phyloP scores from a whole-genome alignment of 2,329 filamentous ascomycete genomes.

The Ophiocordyceps robertsii region DNA sequence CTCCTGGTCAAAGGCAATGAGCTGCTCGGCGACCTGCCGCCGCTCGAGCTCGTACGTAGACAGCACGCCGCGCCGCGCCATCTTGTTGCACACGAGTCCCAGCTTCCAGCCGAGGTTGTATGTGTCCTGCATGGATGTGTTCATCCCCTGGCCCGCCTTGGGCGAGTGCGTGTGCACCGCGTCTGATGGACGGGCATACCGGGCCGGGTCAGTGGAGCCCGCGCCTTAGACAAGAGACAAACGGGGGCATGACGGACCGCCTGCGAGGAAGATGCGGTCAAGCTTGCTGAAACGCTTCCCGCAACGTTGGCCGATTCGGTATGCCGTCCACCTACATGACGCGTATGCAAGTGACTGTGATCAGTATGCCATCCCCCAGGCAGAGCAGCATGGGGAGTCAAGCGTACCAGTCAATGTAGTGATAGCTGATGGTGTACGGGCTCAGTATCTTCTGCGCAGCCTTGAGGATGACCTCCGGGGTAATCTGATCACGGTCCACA shows the following conservation, averaged over 20 bases:
- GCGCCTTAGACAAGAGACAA: neutral
- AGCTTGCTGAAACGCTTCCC: constrained; percentile 40
- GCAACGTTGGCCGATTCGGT: constrained; percentile 55
- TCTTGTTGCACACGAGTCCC: constrained; percentile 29
- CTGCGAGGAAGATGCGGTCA: constrained; percentile 54
- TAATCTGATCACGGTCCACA: constrained; percentile 50
- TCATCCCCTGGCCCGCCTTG: constrained; percentile 61
- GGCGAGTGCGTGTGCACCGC: constrained; percentile 41
- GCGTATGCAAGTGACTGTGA: neutral
- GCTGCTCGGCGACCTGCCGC: constrained; percentile 45
- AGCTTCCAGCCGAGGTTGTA: constrained; percentile 45
- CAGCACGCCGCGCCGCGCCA: constrained; percentile 28
- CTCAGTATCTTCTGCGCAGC: constrained; percentile 50
- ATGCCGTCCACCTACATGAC: constrained; percentile 11
- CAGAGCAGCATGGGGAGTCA: constrained; percentile 7
- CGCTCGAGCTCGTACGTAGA: constrained; percentile 39
- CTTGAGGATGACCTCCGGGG: constrained; percentile 46
- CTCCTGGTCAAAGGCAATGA: constrained; percentile 50
- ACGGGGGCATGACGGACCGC: constrained; percentile 41
- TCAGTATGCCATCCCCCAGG: neutral
- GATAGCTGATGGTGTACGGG: constrained; percentile 53
- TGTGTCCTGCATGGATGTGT: constrained; percentile 54
- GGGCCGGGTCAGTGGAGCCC: neutral
- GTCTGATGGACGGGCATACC: constrained; percentile 27
- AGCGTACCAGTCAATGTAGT: constrained; percentile 50